Percentiles rank a stretch among this genome's conserved stretches.
Conservation (phyloP, 2,329 filamentous ascomycete species). For the Parascedosporium putredinis region DNA sequence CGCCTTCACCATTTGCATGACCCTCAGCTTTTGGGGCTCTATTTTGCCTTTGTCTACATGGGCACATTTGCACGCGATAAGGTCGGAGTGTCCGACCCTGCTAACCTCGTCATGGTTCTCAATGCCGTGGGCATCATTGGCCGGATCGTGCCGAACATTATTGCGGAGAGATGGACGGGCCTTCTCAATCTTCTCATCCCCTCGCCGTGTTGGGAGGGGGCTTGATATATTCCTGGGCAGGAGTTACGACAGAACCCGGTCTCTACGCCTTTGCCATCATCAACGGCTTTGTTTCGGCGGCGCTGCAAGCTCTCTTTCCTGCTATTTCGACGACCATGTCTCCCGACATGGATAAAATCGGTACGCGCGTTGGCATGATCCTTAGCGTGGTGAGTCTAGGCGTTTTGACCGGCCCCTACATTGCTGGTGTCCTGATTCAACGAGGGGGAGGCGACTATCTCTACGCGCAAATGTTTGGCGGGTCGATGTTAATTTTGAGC, state of each 20-base stretch:
- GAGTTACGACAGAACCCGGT: constrained; percentile 14
- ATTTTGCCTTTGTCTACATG: constrained; percentile 37
- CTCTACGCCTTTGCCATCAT: constrained; percentile 24
- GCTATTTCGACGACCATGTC: constrained; percentile 33
- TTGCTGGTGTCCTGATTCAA: constrained; percentile 17
- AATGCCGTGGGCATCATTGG: constrained; percentile 42
- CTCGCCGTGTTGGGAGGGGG: constrained; percentile 14
- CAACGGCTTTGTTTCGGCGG: constrained; percentile 40
- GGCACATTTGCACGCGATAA: constrained; percentile 34
- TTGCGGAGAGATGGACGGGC: constrained; percentile 38
- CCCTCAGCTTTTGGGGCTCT: constrained; percentile 26
- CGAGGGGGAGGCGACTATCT: not conserved
- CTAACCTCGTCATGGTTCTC: constrained; percentile 23
- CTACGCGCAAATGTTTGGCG: constrained; percentile 3
- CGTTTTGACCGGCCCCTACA: constrained; percentile 19
- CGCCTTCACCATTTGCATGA: constrained; percentile 22
- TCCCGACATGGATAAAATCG: constrained; percentile 20
- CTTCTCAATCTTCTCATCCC: constrained; percentile 40
- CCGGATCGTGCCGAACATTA: constrained; percentile 34
- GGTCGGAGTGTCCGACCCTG: constrained; percentile 13
- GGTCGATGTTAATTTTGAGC: constrained; percentile 7
- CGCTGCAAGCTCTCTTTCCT: constrained; percentile 40
- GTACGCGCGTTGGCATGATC: constrained; percentile 25
- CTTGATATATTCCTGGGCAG: constrained; percentile 21
- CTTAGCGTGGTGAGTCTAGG: constrained; percentile 20